phyloP scores from a whole-genome alignment of 805 yeast genomes.

The Candida silvatica region DNA sequence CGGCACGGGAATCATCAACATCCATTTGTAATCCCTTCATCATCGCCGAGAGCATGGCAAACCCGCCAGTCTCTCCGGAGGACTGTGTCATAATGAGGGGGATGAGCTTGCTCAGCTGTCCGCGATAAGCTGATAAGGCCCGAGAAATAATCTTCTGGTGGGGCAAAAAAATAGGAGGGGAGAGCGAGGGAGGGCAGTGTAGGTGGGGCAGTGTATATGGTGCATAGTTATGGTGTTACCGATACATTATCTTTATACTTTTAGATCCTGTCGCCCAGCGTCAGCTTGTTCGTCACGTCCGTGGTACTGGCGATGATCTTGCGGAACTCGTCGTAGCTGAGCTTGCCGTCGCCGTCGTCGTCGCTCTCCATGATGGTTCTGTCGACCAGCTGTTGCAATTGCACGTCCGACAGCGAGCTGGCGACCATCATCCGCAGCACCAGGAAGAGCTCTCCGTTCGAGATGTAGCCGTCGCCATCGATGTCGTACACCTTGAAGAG shows the following conservation, averaged over 20 bases:
- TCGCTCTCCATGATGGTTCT: conserved; percentile 94
- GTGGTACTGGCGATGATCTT: conserved; percentile 46
- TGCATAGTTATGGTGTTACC: conserved; percentile 5
- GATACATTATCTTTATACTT: not conserved
- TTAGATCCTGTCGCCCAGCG: conserved; percentile 20
- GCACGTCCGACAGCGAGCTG: conserved; percentile 73
- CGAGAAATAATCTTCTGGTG: no score
- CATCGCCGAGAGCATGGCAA: no score
- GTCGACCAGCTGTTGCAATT: conserved; percentile 94
- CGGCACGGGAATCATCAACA: no score
- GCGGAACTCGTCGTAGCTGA: conserved; percentile 82
- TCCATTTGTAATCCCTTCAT: no score
- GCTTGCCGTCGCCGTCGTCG: conserved; percentile 74
- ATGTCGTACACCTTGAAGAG: conserved; percentile 93
- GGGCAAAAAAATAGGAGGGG: no score
- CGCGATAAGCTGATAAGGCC: no score
- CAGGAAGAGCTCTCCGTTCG: conserved; percentile 89
- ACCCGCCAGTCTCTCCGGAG: no score
- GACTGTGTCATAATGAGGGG: no score
- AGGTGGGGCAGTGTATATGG: no score
- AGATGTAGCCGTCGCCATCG: conserved; percentile 89
- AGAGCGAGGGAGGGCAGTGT: no score
- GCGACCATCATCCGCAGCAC: conserved; percentile 98
- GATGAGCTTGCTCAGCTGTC: no score
- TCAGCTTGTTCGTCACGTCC: conserved; percentile 23